Evolutionary conservation across 257 asterid species (phyloP).

Genomic region (Rhazya stricta): DNA sequence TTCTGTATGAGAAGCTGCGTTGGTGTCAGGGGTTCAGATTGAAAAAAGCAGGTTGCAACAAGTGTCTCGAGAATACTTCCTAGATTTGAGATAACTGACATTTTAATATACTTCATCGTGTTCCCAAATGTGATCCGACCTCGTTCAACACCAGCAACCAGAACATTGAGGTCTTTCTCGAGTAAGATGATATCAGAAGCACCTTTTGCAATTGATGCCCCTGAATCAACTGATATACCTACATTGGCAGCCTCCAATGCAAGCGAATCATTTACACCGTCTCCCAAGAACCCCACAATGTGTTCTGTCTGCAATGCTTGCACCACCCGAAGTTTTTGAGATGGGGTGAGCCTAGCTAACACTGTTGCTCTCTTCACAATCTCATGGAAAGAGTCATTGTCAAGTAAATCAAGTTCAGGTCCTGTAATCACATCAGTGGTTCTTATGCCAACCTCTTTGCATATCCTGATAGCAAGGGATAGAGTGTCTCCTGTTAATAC

Average conservation of each 20-base stretch:
- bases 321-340: slow-evolving; percentile 22
- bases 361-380: slow-evolving; percentile 23
- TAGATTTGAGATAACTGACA: slow-evolving; percentile 24
- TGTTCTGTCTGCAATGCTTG: slow-evolving; percentile 19
- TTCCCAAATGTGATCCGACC: slow-evolving; percentile 27
- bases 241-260: slow-evolving; percentile 29
- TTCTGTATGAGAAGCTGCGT: slow-evolving; percentile 21
- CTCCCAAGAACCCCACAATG: slow-evolving; percentile 21
- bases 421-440: slow-evolving; percentile 21
- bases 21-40: slow-evolving; percentile 19
- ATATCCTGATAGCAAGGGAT: slow-evolving; percentile 21
- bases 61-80: slow-evolving; percentile 22
- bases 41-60: slow-evolving; percentile 6
- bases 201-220: slow-evolving; percentile 20
- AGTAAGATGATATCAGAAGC: slow-evolving; percentile 21
- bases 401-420: slow-evolving; percentile 27
- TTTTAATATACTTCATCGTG: slow-evolving; percentile 24
- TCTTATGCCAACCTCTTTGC: slow-evolving; percentile 26
- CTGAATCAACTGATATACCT: slow-evolving; percentile 26
- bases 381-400: slow-evolving; percentile 22
- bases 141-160: slow-evolving; percentile 23
- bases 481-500: slow-evolving; percentile 23
- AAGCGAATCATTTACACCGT: slow-evolving; percentile 25
- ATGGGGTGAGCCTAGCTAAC: slow-evolving; percentile 23
- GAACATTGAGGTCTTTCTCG: slow-evolving; percentile 25